These are phyloP conservation scores for Monilinia fructigena DNA, from an alignment of 2,329 filamentous ascomycete genomes.

Conservation along the genomic window DNA sequence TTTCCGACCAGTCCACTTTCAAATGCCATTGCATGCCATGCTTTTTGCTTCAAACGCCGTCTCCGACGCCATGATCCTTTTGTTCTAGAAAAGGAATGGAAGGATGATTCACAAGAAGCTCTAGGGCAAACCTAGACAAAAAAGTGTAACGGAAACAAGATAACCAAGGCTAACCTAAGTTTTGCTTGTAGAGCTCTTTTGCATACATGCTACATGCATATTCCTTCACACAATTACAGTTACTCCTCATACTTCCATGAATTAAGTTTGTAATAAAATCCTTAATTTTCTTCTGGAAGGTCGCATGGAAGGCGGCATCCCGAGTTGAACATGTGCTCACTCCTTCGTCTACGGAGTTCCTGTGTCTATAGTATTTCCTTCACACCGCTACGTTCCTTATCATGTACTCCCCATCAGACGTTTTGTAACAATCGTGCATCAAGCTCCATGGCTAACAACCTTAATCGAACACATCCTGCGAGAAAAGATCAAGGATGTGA, in stretches of 20 bases:
- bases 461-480: neutral
- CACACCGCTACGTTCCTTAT: slow-evolving; percentile 12
- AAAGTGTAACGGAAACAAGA: neutral
- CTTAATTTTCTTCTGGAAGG: slow-evolving; percentile 14
- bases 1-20: neutral
- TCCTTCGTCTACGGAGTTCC: neutral
- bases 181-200: neutral
- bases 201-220: slow-evolving; percentile 6
- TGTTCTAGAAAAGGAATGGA: slow-evolving; percentile 17
- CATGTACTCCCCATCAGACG: neutral
- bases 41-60: slow-evolving; percentile 4
- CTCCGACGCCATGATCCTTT: slow-evolving; percentile 5
- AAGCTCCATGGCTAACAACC: neutral
- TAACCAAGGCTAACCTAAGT: neutral
- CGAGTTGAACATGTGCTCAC: slow-evolving; percentile 15
- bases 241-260: neutral
- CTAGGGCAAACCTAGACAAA: neutral
- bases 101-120: neutral
- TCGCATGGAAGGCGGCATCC: slow-evolving; percentile 18
- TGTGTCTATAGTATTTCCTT: neutral
- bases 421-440: neutral
- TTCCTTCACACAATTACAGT: slow-evolving; percentile 6
- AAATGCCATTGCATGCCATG: neutral
- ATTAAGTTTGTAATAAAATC: neutral
- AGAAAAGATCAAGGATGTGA: slow-evolving; percentile 1